phyloP scores from a whole-genome alignment of 768 basidiomycete species.

The Termitomyces sp. region DNA sequence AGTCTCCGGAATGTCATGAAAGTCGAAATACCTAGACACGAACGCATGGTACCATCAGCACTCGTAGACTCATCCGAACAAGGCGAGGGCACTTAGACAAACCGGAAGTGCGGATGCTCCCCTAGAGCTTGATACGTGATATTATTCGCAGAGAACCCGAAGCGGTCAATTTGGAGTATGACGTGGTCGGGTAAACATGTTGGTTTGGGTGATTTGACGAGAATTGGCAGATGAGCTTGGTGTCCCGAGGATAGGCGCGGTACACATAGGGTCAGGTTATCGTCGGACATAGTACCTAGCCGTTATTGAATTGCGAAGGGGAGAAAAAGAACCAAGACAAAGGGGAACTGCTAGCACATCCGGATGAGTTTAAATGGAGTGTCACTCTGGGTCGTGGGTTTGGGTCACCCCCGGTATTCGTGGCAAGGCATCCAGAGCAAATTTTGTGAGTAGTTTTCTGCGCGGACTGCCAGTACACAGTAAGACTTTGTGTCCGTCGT shows the following conservation, averaged over 20 bases:
- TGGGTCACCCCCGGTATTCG: neutral
- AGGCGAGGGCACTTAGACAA: constrained; percentile 1
- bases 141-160: constrained; percentile 71
- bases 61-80: neutral
- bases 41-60: neutral
- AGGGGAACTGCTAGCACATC: neutral
- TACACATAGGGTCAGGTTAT: constrained; percentile 25
- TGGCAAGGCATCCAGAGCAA: neutral
- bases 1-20: constrained; percentile 42
- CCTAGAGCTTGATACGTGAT: constrained; percentile 57
- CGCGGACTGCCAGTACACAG: too few relatives aligned
- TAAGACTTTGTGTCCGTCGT: neutral
- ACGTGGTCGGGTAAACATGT: constrained; percentile 38
- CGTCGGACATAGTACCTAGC: neutral
- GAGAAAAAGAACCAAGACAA: neutral
- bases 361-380: neutral
- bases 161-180: constrained; percentile 53
- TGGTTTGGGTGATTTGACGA: constrained; percentile 18
- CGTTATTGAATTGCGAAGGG: neutral
- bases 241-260: constrained; percentile 23
- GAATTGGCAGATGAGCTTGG: constrained; percentile 16
- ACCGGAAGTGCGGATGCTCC: constrained; percentile 48
- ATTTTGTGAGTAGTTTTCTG: neutral
- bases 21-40: constrained; percentile 57
- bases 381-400: neutral